These are phyloP conservation scores for Umbelopsis sp. DNA, from an alignment of 192 early-diverging fungal genomes.

Conservation along the genomic window DNA sequence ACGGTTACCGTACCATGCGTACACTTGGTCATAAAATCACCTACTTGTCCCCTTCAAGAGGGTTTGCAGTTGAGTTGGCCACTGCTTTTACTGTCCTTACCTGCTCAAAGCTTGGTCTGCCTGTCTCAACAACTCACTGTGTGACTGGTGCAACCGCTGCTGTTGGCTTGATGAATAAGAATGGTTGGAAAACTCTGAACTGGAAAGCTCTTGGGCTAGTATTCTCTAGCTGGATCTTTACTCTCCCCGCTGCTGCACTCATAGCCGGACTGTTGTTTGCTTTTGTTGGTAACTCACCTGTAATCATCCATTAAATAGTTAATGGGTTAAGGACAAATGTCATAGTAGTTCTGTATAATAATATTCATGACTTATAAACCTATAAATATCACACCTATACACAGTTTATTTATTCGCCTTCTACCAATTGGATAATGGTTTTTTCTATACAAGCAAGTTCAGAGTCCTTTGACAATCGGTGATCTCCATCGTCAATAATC, in stretches of 20 bases:
- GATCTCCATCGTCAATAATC: slow-evolving; percentile 34
- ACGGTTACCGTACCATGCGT: slow-evolving; percentile 78
- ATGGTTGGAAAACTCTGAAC: slow-evolving; percentile 64
- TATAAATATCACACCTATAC: too few species aligned
- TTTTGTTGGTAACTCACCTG: slow-evolving; percentile 57
- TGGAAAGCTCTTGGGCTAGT: slow-evolving; percentile 71
- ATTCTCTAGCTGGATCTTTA: slow-evolving; percentile 74
- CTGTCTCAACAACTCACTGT: slow-evolving; percentile 86
- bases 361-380: too few species aligned
- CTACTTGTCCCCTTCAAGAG: slow-evolving; percentile 78
- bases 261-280: slow-evolving; percentile 68
- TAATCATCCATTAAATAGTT: slow-evolving; percentile 12
- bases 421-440: neutral
- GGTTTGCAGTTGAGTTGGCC: slow-evolving; percentile 79
- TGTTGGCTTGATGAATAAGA: slow-evolving; percentile 75
- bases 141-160: slow-evolving; percentile 75
- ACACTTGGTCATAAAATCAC: slow-evolving; percentile 83
- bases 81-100: slow-evolving; percentile 80
- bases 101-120: slow-evolving; percentile 75
- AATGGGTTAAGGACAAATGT: too few species aligned
- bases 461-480: slow-evolving; percentile 33
- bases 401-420: neutral
- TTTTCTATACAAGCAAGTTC: slow-evolving; percentile 15
- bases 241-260: slow-evolving; percentile 71
- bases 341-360: too few species aligned